Base-by-base conservation (phyloP, 2,329 filamentous ascomycete genomes). In the Fusarium nurragi region DNA sequence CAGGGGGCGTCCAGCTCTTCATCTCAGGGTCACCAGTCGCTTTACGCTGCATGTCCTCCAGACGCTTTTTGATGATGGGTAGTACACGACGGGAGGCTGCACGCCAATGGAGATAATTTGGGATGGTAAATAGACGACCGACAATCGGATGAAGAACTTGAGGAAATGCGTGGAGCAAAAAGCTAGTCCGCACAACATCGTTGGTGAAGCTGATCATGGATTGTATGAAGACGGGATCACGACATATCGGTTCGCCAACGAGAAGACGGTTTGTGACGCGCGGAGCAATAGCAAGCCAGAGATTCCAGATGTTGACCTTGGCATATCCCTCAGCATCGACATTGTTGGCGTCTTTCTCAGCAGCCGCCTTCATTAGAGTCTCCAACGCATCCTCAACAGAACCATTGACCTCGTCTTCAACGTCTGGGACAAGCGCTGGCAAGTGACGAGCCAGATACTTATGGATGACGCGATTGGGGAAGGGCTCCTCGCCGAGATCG, bases 121-220 rank as follows among this genome's bases (percentile, higher is more conserved):
- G 74, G 1, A 85, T 65, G 5, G 79, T 69, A 21, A 82, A 63
- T 1, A 86, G 65, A 4, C 74, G 78, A 11, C 83, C 81, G 6
- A 86, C 52, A 2, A 88, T 58, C 0, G 83, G 83, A 22, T 84
- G 81, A 4, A 87, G 68, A 3, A 81, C 73, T 9, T 74, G 74
- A 0, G 85, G 84, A 3, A 83, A 73, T 54, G 84, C 72, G 61
- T 75, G 76, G n/a, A 84, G 74, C 16, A 83, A 60, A 41, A 82
- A 75, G 55, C 76, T 76, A 55, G 80, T 80, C 40, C 81, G 68
- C 3, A 85, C 68, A 4, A 86, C 79, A 46, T 79, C 79, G 56
- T 82, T 78, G 28, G 84, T 82, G 59, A 86, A 87, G 23, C 73
- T 72, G 9, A 82, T 74, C 67, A 83, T 82, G 50, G 77, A 74